phyloP scores from a whole-genome alignment of 345 rosid genomes.

The Odontarrhena argentea region DNA sequence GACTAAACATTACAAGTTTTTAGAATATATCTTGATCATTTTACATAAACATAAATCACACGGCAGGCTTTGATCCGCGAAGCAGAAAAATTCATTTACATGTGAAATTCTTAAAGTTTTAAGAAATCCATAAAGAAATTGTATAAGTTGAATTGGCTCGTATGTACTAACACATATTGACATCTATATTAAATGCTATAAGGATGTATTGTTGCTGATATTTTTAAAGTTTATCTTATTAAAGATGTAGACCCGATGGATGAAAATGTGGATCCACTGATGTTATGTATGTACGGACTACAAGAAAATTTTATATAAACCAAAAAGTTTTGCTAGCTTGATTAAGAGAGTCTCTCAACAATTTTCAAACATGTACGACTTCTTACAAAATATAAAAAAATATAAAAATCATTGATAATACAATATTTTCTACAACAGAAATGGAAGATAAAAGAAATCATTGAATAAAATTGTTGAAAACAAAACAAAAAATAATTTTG shows the following conservation, averaged over 20 bases:
- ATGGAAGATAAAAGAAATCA: background rate
- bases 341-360: background rate
- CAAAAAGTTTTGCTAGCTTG: constrained; percentile 18
- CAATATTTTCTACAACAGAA: background rate
- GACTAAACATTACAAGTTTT: background rate
- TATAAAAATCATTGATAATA: background rate
- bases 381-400: background rate
- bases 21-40: background rate
- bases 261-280: constrained; percentile 6
- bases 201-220: constrained; percentile 8
- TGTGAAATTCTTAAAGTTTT: background rate
- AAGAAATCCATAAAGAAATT: background rate
- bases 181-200: constrained; percentile 15
- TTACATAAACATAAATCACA: background rate
- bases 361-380: constrained; percentile 19
- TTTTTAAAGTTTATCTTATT: constrained; percentile 16
- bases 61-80: background rate
- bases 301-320: background rate
- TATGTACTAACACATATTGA: background rate
- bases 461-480: background rate
- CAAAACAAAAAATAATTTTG: no score
- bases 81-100: background rate
- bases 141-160: constrained; percentile 4
- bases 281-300: constrained; percentile 24
- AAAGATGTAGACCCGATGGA: constrained; percentile 29